Evolutionary conservation across 306 rosid genomes (phyloP), one percentile per base, ranked within the genome.

Genomic region (Dalbergia cochinchinensis): DNA sequence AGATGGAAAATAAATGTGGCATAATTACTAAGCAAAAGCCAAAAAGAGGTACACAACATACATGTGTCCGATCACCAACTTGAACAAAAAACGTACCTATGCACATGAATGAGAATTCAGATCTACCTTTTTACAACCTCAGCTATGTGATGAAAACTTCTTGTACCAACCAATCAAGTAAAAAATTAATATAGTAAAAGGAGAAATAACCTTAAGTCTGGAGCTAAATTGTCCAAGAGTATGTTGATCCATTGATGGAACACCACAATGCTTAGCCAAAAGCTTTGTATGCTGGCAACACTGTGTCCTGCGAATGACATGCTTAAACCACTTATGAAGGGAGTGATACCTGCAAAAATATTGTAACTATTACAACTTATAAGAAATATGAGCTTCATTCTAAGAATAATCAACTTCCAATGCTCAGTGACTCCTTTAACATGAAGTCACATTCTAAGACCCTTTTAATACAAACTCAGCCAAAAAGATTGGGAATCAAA

Each of bases 241-340:
- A 69, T 82, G 50, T 62, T 73, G 87, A 63, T 85, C 80, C 19
- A 68, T 37, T 39, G 86, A 83, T 63, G 78, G 80, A 82, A 64
- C 83, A 70, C 11, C 83, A 87, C 99, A 90, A 73, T 94, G 97
- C 89, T 91, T 92, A 74, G 85, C 88, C 87, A 92, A 79, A 76
- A 94, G 83, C 84, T 88, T 85, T 31, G 41, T 34, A 80, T 80
- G 88, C 55, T 85, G 89, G 86, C 91, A 90, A 77, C 63, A 67
- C 42, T 18, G 87, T 72, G 79, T 78, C 91, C 94, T 85, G 64
- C 79, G 83, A 72, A 94, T 86, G 78, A 94, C 80, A 83, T 67
- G 74, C 84, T 90, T 92, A 82, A 90, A 80, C 81, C 78, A 83
- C 85, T 83, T 89, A 73, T 63, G 71, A 74, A 94, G 87, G 39